A percentile compares a stretch with the other conserved stretches of the same genome.
These are phyloP conservation scores for Vachellia pachyceras DNA, from an alignment of 306 rosid species.

Conservation along the genomic window DNA sequence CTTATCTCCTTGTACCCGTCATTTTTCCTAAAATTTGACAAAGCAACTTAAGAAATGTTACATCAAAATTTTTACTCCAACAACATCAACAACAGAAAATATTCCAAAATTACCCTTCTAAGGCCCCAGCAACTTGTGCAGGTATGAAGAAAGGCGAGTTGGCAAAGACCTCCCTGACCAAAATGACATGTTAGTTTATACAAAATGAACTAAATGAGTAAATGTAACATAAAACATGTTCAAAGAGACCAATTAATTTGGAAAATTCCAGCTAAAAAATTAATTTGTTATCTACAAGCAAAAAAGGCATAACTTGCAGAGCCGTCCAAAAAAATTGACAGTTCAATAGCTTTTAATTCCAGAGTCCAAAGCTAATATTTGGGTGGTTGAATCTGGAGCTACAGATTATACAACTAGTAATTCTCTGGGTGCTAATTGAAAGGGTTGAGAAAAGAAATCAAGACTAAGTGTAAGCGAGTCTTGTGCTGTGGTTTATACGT, in stretches of 20 bases:
- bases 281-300: neutral
- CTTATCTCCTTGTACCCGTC: conserved; percentile 80
- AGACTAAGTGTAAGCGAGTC: neutral
- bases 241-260: neutral
- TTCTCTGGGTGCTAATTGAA: neutral
- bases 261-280: conserved; percentile 5
- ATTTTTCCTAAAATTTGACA: conserved; percentile 55
- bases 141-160: conserved; percentile 93
- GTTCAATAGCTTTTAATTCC: too few species aligned
- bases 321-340: too few species aligned
- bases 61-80: neutral
- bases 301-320: neutral
- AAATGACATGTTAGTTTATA: conserved; percentile 42
- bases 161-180: conserved; percentile 82
- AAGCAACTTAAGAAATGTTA: conserved; percentile 8
- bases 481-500: neutral
- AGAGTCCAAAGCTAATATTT: neutral
- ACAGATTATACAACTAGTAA: neutral
- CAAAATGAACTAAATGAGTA: conserved; percentile 34
- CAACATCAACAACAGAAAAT: neutral
- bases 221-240: conserved; percentile 10
- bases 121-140: conserved; percentile 82
- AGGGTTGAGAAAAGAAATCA: neutral
- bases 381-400: neutral
- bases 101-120: conserved; percentile 61